Base-by-base conservation (phyloP, 1,284 basidiomycete genomes). In the Agaricales sp. region DNA sequence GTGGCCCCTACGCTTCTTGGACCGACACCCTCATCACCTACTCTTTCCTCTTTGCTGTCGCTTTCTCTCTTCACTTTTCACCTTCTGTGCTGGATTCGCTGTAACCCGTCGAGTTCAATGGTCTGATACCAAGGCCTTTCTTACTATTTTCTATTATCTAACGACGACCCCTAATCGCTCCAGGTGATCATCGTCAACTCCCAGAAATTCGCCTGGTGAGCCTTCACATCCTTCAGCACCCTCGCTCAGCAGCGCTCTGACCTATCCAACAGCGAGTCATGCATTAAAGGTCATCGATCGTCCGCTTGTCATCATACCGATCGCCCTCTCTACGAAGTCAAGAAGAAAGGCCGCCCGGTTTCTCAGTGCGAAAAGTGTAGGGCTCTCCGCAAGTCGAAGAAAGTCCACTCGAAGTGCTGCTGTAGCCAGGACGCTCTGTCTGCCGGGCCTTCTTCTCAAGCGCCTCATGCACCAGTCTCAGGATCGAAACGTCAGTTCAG, bases 201-300 rank as follows among this genome's bases (percentile, higher is more conserved):
- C 64, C 81, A 84, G 71, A 91, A 91, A 67, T 88, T 83, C 63
- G 86, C 86, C 50, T 89, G 86, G 86, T 87, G 48, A 67, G 39
- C 16, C n/a, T 41, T 41, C 61, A 50, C 14, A 19, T 46, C 43
- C 20, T 49, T 51, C 25, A 23, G 44, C 46, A 37, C 39, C 35
- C 25, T 26, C 23, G 38, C 38, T 39, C 26, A 47, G 30, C 43
- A 26, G 23, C 19, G 55, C 47, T 20, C 43, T 43, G 37, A 50
- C 46, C 6, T 14, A 24, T 8, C 41, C n/a, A 12, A 14, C 57
- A 91, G 88, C 64, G 85, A 86, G 67, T 84, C 87, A 8, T 92
- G 89, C 63, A 91, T 92, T 64, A 91, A 92, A 67, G 89, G 88
- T 1, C 89, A 92, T 59, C 78, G 89, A 49, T 90, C 89, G 2